These are phyloP conservation scores for Xerocomus spinulosus DNA, from an alignment of 768 basidiomycete species.

Conservation along the genomic window DNA sequence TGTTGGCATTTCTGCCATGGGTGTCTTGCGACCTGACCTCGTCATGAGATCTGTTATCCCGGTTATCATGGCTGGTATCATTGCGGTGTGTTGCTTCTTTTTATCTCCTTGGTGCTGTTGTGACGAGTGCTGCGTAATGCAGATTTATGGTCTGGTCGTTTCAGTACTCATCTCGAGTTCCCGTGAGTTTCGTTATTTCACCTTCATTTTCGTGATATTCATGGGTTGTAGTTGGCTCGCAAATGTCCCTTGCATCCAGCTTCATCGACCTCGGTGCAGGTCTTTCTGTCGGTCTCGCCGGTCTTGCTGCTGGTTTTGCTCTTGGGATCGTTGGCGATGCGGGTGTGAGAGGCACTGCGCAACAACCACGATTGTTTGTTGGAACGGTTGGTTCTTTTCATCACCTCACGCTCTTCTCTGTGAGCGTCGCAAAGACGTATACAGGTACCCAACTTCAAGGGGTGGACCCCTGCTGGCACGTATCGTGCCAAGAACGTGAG, in stretches of 20 bases:
- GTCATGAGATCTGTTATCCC: constrained; percentile 99
- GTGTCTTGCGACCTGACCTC: constrained; percentile 89
- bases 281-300: constrained; percentile 87
- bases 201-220: background rate
- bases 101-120: background rate
- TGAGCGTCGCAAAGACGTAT: constrained; percentile 84
- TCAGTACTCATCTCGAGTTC: constrained; percentile 91
- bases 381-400: constrained; percentile 64
- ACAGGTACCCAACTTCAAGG: constrained; percentile 51
- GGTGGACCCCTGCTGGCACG: constrained; percentile 71
- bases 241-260: constrained; percentile 89
- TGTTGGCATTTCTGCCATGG: constrained; percentile 97
- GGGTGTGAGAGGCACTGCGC: constrained; percentile 95
- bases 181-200: constrained; percentile 52
- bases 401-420: constrained; percentile 45
- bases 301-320: constrained; percentile 95
- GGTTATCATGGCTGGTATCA: constrained; percentile 99
- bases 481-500: constrained; percentile 87
- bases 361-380: constrained; percentile 91
- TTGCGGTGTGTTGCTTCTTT: constrained; percentile 66
- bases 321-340: constrained; percentile 99
- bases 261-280: constrained; percentile 94
- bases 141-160: constrained; percentile 98
- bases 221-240: constrained; percentile 48
- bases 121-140: background rate